Percentiles rank a stretch among this genome's conserved stretches.
These are phyloP conservation scores for Peniophora sp. DNA, from an alignment of 1,284 basidiomycete genomes.

Conservation along the genomic window DNA sequence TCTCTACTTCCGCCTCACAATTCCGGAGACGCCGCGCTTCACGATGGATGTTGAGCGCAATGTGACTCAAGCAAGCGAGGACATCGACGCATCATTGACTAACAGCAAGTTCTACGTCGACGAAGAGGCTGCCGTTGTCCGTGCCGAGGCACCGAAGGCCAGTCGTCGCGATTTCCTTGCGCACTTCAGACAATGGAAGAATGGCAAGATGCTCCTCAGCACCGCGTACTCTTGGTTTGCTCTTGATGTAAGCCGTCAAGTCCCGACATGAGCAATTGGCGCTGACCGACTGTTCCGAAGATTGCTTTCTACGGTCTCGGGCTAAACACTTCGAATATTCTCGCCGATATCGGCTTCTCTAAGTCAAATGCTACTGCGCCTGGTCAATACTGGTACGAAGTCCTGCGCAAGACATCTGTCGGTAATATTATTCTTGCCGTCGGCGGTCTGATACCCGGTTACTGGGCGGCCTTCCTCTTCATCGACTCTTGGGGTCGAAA, in stretches of 20 bases:
- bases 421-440: conserved; percentile 66
- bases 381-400: conserved; percentile 32
- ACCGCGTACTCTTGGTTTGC: conserved; percentile 71
- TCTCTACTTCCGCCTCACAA: conserved; percentile 72
- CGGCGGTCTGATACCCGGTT: conserved; percentile 70
- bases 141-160: conserved; percentile 55
- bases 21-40: conserved; percentile 78
- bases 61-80: conserved; percentile 60
- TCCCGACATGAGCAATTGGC: conserved; percentile 10
- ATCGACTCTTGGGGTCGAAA: conserved; percentile 70
- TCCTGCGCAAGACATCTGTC: conserved; percentile 44
- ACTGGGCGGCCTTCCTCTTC: conserved; percentile 61
- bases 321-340: conserved; percentile 68
- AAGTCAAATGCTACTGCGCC: conserved; percentile 20
- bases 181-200: conserved; percentile 55
- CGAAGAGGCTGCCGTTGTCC: conserved; percentile 47
- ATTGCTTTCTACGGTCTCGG: conserved; percentile 83
- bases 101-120: conserved; percentile 45
- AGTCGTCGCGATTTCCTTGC: conserved; percentile 50
- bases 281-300: conserved; percentile 31
- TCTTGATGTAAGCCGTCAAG: conserved; percentile 43
- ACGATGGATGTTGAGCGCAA: conserved; percentile 88
- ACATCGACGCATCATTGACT: conserved; percentile 61
- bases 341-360: conserved; percentile 53
- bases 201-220: conserved; percentile 58